These are phyloP conservation scores for Lyophyllum semitale DNA, from an alignment of 768 basidiomycete species.

Conservation along the genomic window DNA sequence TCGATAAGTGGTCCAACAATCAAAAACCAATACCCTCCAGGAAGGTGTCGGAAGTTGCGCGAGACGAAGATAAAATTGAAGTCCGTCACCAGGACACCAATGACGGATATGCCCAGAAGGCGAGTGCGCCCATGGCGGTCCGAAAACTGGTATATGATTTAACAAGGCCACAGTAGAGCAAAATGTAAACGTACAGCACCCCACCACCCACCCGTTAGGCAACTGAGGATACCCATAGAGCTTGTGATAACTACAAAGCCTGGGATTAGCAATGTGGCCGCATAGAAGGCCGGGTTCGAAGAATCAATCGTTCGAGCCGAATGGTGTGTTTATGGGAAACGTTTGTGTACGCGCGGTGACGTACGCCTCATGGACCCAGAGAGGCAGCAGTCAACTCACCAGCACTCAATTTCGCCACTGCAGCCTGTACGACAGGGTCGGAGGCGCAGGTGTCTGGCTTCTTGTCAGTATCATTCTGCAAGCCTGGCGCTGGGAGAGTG, in stretches of 20 bases:
- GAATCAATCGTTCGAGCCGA: too few species aligned
- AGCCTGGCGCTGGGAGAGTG: background rate
- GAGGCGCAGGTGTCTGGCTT: slow-evolving; percentile 47
- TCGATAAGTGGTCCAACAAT: slow-evolving; percentile 66
- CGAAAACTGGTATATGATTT: slow-evolving; percentile 51
- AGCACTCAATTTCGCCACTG: slow-evolving; percentile 64
- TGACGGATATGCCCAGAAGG: slow-evolving; percentile 60
- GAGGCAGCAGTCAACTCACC: slow-evolving; percentile 38
- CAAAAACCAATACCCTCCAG: slow-evolving; percentile 84
- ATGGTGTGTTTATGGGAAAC: too few species aligned
- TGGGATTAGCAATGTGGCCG: slow-evolving; percentile 3
- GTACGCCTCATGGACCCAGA: background rate
- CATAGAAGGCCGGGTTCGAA: too few species aligned
- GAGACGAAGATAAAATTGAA: slow-evolving; percentile 68
- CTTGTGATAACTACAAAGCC: slow-evolving; percentile 56
- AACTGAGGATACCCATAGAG: slow-evolving; percentile 70
- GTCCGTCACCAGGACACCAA: slow-evolving; percentile 66
- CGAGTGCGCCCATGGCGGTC: slow-evolving; percentile 75
- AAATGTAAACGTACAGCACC: slow-evolving; percentile 56
- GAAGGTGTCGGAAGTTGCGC: slow-evolving; percentile 56
- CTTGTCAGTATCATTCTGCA: background rate
- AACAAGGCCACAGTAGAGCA: background rate
- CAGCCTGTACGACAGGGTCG: slow-evolving; percentile 76
- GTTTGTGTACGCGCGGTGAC: too few species aligned
- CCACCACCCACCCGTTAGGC: slow-evolving; percentile 87